These are phyloP conservation scores for Aristolochia contorta DNA, from an alignment of 164 flowering plant genomes.

Conservation along the genomic window DNA sequence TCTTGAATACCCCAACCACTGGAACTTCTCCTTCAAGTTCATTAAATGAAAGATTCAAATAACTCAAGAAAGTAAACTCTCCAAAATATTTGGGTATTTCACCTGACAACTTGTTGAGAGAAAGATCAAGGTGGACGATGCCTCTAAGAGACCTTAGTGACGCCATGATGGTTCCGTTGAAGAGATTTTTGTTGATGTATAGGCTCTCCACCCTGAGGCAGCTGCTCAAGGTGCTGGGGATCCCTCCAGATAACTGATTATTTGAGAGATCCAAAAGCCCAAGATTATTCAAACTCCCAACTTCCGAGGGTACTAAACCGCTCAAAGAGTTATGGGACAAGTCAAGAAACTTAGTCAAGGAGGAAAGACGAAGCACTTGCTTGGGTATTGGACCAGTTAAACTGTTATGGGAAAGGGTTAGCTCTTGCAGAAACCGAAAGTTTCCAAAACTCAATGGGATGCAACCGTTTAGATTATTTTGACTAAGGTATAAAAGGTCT, in stretches of 20 bases:
- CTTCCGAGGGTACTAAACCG: constrained; percentile 18
- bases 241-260: constrained; percentile 23
- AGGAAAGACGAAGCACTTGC: not conserved
- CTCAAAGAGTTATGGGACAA: constrained; percentile 10
- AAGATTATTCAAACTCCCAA: constrained; percentile 12
- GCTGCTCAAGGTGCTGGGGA: constrained; percentile 17
- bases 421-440: not conserved
- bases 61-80: constrained; percentile 5
- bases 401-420: not conserved
- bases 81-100: constrained; percentile 17
- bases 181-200: constrained; percentile 11
- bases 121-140: constrained; percentile 14
- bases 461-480: not conserved
- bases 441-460: not conserved
- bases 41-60: constrained; percentile 30
- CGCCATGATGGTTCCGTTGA: constrained; percentile 20
- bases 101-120: constrained; percentile 24
- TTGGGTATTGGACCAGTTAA: constrained; percentile 1
- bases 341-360: not conserved
- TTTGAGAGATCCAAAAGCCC: constrained; percentile 7
- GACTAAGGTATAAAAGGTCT: not conserved
- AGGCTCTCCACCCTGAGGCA: constrained; percentile 10
- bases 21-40: constrained; percentile 36
- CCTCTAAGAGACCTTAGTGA: constrained; percentile 12
- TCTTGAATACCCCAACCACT: constrained; percentile 23